Evolutionary conservation across 2,329 filamentous ascomycete genomes (phyloP), one percentile per base, ranked within the genome.

Genomic region (Aspergillus flavus): DNA sequence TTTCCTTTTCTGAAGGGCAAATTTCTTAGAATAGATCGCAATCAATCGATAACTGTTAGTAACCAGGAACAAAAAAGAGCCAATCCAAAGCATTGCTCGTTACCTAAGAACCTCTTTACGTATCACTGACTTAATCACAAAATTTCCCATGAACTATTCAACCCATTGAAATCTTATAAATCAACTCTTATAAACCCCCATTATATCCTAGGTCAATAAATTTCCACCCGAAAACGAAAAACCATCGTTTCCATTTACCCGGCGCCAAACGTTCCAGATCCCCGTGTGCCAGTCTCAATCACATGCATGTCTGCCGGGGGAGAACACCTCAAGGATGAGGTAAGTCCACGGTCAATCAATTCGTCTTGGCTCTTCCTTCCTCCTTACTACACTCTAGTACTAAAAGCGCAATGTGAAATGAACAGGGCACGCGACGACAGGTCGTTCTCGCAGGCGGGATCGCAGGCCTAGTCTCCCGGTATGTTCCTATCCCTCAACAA

Each of bases 401-500:
- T 36, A 41, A 41, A 41, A 41, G 16, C 39, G 39, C 39, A n/a
- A 41, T 41, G 16, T 53, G 23, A 54, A 54, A n/a, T 52, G 39
- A 21, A 19, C 69, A 89, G 87, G 89, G 89, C 78, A 88, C 88
- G 64, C 86, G 84, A 79, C 79, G 81, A 69, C 89, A 91, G 76
- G 87, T 90, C 65, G 82, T 90, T 57, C 76, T 86, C 68, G 88
- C 89, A 61, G 89, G 89, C 71, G 89, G 86, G 53, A 81, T 87
- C 69, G 92, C 95, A 67, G 95, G 95, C 63, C 86, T 98, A 69
- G 88, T 98, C 67, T 95, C 95, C 60, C 90, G 94, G 90, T 93
- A 84, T 61, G 76, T 59, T 9, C 14, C 19, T 32, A 16, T 36
- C 23, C 12, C 16, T 11, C 19, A 52, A 43, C 36, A 48, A 9